Base-by-base conservation (phyloP, 2,329 filamentous ascomycete genomes). In the Pestalotiopsis sp. region DNA sequence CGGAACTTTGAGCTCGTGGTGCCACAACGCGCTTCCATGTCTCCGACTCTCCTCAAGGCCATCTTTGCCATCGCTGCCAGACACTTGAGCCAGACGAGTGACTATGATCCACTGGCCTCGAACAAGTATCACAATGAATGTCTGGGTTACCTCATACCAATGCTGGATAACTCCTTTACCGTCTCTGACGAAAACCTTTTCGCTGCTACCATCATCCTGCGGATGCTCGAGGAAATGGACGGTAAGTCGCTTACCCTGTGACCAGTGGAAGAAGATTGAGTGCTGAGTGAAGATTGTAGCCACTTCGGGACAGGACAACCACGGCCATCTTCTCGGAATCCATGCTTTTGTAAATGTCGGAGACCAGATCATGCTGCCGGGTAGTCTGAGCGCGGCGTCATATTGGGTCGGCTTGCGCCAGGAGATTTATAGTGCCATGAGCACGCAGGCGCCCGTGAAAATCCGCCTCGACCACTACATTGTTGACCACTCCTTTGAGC, bases 331-430 rank as follows among this genome's bases (percentile, higher is more conserved):
- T 1, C 76, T 82, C 0, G 83, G 82, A 1, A 84, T 86, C 59
- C 81, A 85, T 60, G 81, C 81, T 0, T 85, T 85, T 64, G 83
- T 85, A 60, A 82, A 83, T 17, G 80, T 80, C 38, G 79, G 80
- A 11, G 77, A 79, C 64, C 77, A 78, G 64, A 76, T 81, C 73
- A 74, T 85, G 76, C 79, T 72, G 62, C 85, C 75, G 61, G 79
- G 76, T 66, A 74, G 80, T 59, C 74, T 87, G 3, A 83, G 84
- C 49, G 85, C 87, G 3, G 86, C 87, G 0, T 85, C 86, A 1
- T 90, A 87, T 78, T 90, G 78, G 84, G 83, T 88, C 27, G 87
- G 86, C 0, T 78, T 90, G 13, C 81, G 88, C 11, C 87, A 90
- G 72, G 87, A 90, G 71, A 88, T 90, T 41, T 89, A 88, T 70